Percentiles rank a stretch among this genome's conserved stretches.
These are phyloP conservation scores for Euphorbia pulcherrima DNA, from an alignment of 345 rosid species.

Conservation along the genomic window DNA sequence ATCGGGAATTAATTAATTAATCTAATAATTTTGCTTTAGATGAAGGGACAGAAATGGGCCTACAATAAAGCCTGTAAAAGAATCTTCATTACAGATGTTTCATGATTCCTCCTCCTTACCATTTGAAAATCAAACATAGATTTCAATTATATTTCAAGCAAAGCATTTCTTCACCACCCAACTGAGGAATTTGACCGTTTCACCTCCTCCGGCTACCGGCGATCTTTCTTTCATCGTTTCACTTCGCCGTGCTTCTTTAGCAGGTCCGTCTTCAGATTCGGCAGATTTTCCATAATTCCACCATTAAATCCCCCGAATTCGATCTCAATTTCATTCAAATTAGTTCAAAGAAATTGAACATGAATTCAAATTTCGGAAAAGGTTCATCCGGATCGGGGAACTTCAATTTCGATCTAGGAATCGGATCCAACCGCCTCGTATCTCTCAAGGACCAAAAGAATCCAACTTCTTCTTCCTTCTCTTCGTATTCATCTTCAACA, in stretches of 20 bases:
- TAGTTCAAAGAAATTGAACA: conserved; percentile 8
- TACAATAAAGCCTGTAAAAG: background rate
- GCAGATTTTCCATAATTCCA: background rate
- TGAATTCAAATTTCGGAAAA: conserved; percentile 62
- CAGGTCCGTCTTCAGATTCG: conserved; percentile 1
- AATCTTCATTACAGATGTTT: background rate
- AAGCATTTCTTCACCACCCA: background rate
- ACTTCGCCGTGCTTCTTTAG: background rate
- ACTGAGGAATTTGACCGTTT: background rate
- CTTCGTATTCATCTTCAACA: conserved; percentile 44
- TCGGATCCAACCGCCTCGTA: conserved; percentile 61
- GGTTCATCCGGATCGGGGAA: conserved; percentile 50
- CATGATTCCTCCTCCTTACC: background rate
- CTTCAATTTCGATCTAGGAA: conserved; percentile 63
- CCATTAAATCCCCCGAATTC: background rate
- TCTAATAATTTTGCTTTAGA: too few relatives aligned
- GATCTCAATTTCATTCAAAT: background rate
- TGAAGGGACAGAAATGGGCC: background rate
- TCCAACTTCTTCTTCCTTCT: conserved; percentile 38
- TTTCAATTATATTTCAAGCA: background rate
- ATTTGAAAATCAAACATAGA: background rate
- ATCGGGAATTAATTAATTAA: too few relatives aligned
- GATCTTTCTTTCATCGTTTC: background rate
- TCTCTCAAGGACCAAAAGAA: conserved; percentile 74
- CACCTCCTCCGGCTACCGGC: background rate